Evolutionary conservation across 129 eudicot species (phyloP).

Genomic region (carrot (Daucus carota)): DH1_v3.0 NC_030384.2:33066501-33067000

Average conservation of each 20-base stretch:
- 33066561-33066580: not conserved
- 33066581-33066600: not conserved
- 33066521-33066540: not conserved
- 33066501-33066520: not conserved
- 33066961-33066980: not conserved
- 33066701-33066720: not conserved
- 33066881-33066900: not conserved
- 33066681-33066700: no score
- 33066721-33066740: not conserved
- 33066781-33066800: not conserved
- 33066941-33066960: not conserved
- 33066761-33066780: not conserved
- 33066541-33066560: not conserved
- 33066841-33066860: not conserved
- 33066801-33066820: not conserved
- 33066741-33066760: not conserved
- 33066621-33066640: not conserved
- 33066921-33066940: not conserved
- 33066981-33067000: not conserved
- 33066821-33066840: not conserved
- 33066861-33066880: not conserved
- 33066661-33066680: no score
- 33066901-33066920: not conserved
- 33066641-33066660: not conserved
- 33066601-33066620: not conserved